Evolutionary conservation across 2,329 filamentous ascomycete species (phyloP).

Genomic region (Rhynchosporium secalis): DNA sequence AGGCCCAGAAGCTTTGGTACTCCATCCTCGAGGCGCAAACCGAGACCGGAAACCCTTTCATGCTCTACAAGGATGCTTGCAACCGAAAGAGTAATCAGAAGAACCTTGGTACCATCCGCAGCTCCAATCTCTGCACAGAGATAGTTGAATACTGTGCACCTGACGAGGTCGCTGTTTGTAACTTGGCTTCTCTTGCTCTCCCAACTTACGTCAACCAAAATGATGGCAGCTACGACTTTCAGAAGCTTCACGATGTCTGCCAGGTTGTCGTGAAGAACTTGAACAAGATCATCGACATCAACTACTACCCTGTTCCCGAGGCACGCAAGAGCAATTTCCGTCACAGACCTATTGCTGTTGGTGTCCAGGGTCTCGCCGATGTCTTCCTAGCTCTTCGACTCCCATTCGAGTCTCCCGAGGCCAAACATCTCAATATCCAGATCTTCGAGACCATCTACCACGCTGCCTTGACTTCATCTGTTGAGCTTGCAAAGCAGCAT

Average conservation of each 20-base stretch:
- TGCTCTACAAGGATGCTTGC: conserved; percentile 98
- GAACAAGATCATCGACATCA: conserved; percentile 98
- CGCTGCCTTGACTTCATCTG: conserved; percentile 84
- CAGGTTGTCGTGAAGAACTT: conserved; percentile 92
- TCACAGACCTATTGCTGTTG: conserved; percentile 91
- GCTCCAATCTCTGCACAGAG: conserved; percentile 98
- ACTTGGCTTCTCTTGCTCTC: conserved; percentile 90
- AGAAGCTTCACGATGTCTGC: conserved; percentile 92
- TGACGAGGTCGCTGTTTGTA: conserved; percentile 98
- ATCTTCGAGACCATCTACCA: conserved; percentile 99
- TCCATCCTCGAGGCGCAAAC: conserved; percentile 97
- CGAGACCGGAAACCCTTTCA: conserved; percentile 98
- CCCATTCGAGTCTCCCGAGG: conserved; percentile 95
- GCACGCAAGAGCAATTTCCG: conserved; percentile 96
- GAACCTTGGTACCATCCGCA: conserved; percentile 97
- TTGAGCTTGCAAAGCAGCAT: conserved; percentile 78
- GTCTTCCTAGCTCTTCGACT: conserved; percentile 95
- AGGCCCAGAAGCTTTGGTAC: conserved; percentile 99
- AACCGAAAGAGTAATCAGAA: conserved; percentile 99
- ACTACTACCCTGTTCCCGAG: conserved; percentile 96
- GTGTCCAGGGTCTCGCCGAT: conserved; percentile 96
- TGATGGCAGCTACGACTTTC: conserved; percentile 86
- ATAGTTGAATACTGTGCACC: conserved; percentile 97
- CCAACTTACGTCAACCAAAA: conserved; percentile 88
- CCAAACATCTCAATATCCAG: conserved; percentile 90